Base-by-base conservation (phyloP, 2,329 filamentous ascomycete species). In the Chaetomium sp. region DNA sequence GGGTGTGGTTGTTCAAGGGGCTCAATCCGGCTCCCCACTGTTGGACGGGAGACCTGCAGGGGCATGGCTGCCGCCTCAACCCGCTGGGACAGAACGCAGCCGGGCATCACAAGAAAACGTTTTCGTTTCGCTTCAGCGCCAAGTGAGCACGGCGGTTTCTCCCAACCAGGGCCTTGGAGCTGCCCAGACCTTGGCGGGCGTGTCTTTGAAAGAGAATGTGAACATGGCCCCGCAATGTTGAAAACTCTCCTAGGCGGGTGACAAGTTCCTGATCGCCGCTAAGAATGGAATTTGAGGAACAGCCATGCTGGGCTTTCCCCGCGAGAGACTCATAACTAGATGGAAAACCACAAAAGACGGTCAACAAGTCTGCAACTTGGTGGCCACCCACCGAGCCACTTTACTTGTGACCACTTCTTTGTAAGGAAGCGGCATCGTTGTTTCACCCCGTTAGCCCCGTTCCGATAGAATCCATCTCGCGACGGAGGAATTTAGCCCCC, bases 121-220 rank as follows among this genome's bases (percentile, higher is more conserved):
- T 38, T 36, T 51, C 14, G 40, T 41, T 37, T 53, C 46, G 51
- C 46, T 49, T 55, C 36, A 44, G 19, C 37, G 52, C 48, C 53
- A 54, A 55, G 41, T 43, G 33, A 53, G 19, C 41, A 49, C 44
- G 45, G 38, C 32, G 27, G 45, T 14, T 34, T 38, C 14, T 5
- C n/a, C 42, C 42, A 56, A 57, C 59, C 59, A 50, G 56, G 60
- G 54, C 47, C 44, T 47, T 57, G 61, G 59, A 14, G 58, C 41
- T 55, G 61, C 62, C 63, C 56, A 63, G 62, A 35, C 41, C 63
- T 65, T 65, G 63, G 63, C 63, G 61, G 59, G 57, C 36, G 59
- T 61, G 53, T 12, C 56, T 60, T 59, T 61, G 19, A 27, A 27
- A 27, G 19, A 27, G 19, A 27, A 27, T 27, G 19, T 27, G 3